Conservation (phyloP, 2,329 filamentous ascomycete genomes). For the Nigrograna mackinnonii region DNA sequence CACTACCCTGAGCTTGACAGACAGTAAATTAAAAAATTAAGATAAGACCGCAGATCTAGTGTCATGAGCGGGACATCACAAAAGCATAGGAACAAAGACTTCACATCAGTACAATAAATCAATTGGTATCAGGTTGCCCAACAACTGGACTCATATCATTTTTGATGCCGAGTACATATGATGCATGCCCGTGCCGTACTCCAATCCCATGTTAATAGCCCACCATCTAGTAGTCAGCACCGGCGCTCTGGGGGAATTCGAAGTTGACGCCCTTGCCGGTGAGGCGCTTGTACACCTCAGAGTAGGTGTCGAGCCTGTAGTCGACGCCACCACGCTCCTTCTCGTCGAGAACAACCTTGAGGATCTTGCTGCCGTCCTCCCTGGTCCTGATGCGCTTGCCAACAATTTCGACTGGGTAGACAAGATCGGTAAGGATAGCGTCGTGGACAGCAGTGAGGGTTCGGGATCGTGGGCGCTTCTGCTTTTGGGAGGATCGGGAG, state of each 20-base stretch:
- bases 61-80: not conserved
- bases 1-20: constrained; percentile 74
- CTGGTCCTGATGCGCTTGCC: constrained; percentile 98
- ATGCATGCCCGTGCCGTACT: constrained; percentile 42
- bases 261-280: constrained; percentile 96
- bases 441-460: constrained; percentile 99
- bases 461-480: constrained; percentile 98
- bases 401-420: constrained; percentile 99
- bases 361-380: constrained; percentile 96
- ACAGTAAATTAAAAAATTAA: constrained; percentile 29
- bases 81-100: constrained; percentile 2
- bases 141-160: constrained; percentile 38
- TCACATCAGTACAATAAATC: constrained; percentile 35
- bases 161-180: constrained; percentile 43
- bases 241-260: constrained; percentile 90
- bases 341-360: constrained; percentile 99
- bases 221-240: constrained; percentile 75
- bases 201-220: constrained; percentile 37
- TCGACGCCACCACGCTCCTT: constrained; percentile 99
- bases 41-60: too few species aligned
- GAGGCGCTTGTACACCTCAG: constrained; percentile 97
- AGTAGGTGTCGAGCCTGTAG: constrained; percentile 99
- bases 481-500: constrained; percentile 92
- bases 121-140: constrained; percentile 42
- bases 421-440: constrained; percentile 94